Base-by-base conservation (phyloP, 1,284 basidiomycete genomes). In the Trametes pubescens region DNA sequence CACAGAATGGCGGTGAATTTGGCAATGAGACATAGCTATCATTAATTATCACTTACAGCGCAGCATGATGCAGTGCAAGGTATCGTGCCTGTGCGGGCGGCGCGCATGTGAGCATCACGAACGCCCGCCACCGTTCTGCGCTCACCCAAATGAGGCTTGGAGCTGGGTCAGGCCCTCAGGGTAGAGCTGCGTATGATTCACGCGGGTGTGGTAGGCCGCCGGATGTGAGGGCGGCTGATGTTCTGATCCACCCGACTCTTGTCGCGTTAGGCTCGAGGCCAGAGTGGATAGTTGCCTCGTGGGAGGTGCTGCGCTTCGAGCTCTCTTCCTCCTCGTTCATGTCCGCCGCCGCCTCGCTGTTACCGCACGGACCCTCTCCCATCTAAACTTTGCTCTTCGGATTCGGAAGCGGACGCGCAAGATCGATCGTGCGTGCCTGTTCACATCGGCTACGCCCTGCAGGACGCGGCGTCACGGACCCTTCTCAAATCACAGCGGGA, bases 271-370 rank as follows among this genome's bases (percentile, higher is more conserved):
- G n/a, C 34, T n/a, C 21, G 16, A 29, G 52, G 26, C 18, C 46
- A 24, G 40, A 54, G 22, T n/a, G 40, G n/a, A 29, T 35, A 13
- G 29, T 43, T 26, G 47, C 26, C 60, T 84, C 62, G 64, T 73
- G 56, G 44, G 56, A 49, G 34, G 21, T 40, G 56, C 56, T 57
- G 56, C 56, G 56, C 46, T 57, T 29, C 55, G n/a, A 34, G 32
- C 8, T 8, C 29, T 40, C 54, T 74, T 73, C 51, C 57, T 84
- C 21, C 6, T 81, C 83, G 6, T 77, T 9, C 73, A 76, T 0
- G 80, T 82, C 67, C 75, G 81, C 52, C 66, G 59, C 13, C 82
- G 81, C 2, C 84, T 83, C 71, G 80, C 81, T 2, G 37, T 46
- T 24, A 43, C 53, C 60, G 60, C 60, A 46, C 53, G 47, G 47